These are phyloP conservation scores for Fusarium heterosporum DNA, from an alignment of 2,329 filamentous ascomycete species.

Conservation along the genomic window DNA sequence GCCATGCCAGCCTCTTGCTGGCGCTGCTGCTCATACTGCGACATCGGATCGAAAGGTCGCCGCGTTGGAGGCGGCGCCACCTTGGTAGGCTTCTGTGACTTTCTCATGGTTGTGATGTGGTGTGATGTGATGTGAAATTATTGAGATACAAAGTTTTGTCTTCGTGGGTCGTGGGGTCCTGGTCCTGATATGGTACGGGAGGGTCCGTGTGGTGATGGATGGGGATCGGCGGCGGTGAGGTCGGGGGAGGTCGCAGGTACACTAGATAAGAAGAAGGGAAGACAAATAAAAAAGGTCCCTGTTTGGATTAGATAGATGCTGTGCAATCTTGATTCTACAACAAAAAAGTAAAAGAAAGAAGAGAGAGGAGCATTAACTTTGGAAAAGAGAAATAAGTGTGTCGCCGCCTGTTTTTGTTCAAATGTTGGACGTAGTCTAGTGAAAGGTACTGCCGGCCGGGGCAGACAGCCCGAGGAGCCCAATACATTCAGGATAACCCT, in stretches of 20 bases:
- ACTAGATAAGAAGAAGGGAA: slow-evolving; percentile 18
- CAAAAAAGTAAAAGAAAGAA: slow-evolving; percentile 17
- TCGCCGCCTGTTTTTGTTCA: slow-evolving; percentile 29
- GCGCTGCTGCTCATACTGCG: slow-evolving; percentile 39
- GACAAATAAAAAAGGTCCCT: slow-evolving; percentile 17
- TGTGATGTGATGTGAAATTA: slow-evolving; percentile 19
- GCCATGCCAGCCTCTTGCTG: slow-evolving; percentile 42
- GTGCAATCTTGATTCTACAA: slow-evolving; percentile 16
- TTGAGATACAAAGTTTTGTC: slow-evolving; percentile 11
- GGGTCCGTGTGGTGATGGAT: slow-evolving; percentile 9
- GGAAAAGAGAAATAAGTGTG: slow-evolving; percentile 10
- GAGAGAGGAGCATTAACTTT: slow-evolving; percentile 22
- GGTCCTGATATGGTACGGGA: slow-evolving; percentile 1
- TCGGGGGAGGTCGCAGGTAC: slow-evolving; percentile 20
- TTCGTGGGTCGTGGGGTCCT: slow-evolving; percentile 24
- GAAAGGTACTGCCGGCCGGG: slow-evolving; percentile 28
- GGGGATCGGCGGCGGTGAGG: slow-evolving; percentile 33
- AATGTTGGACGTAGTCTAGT: slow-evolving; percentile 19
- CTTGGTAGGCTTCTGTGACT: slow-evolving; percentile 35
- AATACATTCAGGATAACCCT: slow-evolving; percentile 42
- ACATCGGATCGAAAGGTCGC: slow-evolving; percentile 36
- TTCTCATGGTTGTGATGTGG: slow-evolving; percentile 28
- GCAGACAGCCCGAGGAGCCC: slow-evolving; percentile 42
- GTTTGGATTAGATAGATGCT: slow-evolving; percentile 13
- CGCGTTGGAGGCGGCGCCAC: slow-evolving; percentile 13